phyloP scores from a whole-genome alignment of 768 basidiomycete genomes.

The Rhizopogon vinicolor region DNA sequence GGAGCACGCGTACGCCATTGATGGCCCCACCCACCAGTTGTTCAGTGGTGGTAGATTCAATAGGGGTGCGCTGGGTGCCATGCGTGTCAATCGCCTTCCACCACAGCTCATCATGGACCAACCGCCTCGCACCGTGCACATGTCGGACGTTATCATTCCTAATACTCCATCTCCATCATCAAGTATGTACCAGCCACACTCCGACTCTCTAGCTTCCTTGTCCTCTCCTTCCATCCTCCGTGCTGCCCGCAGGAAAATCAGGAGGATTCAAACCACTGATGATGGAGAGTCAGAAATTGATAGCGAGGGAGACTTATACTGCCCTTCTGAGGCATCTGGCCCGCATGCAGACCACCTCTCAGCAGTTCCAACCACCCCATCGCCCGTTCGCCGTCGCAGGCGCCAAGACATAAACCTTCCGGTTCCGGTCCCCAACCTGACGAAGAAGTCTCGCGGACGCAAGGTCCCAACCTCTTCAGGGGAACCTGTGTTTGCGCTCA shows the following conservation, averaged over 20 bases:
- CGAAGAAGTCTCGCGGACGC: constrained; percentile 45
- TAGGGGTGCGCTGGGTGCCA: not conserved
- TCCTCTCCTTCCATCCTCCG: not conserved
- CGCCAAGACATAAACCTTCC: constrained; percentile 28
- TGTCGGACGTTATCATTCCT: constrained; percentile 16
- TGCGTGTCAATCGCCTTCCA: not conserved
- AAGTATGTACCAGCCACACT: not conserved
- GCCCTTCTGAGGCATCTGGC: constrained; percentile 18
- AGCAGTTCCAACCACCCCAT: not conserved
- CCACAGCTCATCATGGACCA: not conserved
- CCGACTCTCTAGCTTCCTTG: not conserved
- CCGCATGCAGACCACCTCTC: constrained; percentile 2
- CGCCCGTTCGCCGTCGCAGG: constrained; percentile 15
- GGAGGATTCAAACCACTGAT: not conserved
- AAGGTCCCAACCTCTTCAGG: constrained; percentile 38
- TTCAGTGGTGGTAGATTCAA: not conserved
- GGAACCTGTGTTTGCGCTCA: constrained; percentile 17
- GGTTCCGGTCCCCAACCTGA: constrained; percentile 45
- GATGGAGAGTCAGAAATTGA: constrained; percentile 9
- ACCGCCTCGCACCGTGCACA: constrained; percentile 17
- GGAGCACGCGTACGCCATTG: not conserved
- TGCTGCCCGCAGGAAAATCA: not conserved
- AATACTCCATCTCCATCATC: not conserved
- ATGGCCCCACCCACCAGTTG: not conserved
- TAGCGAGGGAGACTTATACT: constrained; percentile 15